phyloP scores from a whole-genome alignment of 129 eudicot genomes.

The Flaveria brownii region DNA sequence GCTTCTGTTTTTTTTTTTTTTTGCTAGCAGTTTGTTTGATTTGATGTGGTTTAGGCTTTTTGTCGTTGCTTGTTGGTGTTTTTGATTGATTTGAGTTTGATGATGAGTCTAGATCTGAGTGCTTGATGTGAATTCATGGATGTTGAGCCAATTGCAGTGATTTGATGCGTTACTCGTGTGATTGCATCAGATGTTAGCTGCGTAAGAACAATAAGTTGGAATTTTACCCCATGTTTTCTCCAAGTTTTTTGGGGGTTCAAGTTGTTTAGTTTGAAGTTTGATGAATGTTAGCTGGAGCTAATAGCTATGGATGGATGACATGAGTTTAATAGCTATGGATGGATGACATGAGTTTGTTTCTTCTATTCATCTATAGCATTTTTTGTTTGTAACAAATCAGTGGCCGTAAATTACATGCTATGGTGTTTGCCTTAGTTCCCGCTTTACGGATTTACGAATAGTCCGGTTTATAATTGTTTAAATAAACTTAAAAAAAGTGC shows the following conservation, averaged over 20 bases:
- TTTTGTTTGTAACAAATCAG: neutral
- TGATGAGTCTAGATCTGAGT: constrained; percentile 25
- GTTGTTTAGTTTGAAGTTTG: neutral
- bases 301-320: neutral
- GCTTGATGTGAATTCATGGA: constrained; percentile 12
- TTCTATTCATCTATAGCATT: neutral
- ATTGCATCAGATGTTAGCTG: constrained; percentile 1
- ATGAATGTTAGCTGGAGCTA: neutral
- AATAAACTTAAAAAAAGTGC: too few species aligned
- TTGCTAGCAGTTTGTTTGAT: constrained; percentile 1
- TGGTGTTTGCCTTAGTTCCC: too few species aligned
- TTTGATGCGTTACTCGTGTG: constrained; percentile 7
- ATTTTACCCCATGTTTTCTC: neutral
- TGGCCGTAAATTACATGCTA: too few species aligned
- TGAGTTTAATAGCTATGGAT: neutral
- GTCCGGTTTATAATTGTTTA: too few species aligned
- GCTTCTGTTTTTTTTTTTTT: neutral
- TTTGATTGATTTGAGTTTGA: constrained; percentile 3
- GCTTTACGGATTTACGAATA: too few species aligned
- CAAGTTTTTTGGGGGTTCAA: constrained; percentile 21
- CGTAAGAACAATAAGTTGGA: neutral
- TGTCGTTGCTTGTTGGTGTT: too few species aligned
- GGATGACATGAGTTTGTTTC: neutral
- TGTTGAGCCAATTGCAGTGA: constrained; percentile 4
- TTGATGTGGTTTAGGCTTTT: neutral